Conservation (phyloP, 2,329 filamentous ascomycete species). For the Trichoderma arundinaceum region DNA sequence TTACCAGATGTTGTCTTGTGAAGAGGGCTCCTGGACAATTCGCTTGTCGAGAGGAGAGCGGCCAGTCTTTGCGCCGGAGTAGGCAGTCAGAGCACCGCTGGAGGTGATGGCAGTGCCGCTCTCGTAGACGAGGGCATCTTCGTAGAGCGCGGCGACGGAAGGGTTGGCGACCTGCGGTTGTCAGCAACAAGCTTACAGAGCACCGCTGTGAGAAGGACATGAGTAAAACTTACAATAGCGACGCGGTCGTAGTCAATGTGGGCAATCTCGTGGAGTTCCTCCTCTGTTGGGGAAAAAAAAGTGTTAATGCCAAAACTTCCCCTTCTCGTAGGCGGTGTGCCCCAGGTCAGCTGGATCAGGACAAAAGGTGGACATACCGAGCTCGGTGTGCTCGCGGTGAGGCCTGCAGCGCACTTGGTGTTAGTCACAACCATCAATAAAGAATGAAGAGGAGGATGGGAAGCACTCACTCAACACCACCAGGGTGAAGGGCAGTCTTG, state of each 20-base stretch:
- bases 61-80: slow-evolving; percentile 97
- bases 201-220: too few relatives aligned
- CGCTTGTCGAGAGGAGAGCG: slow-evolving; percentile 97
- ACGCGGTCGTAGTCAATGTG: slow-evolving; percentile 99
- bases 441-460: slow-evolving; percentile 29
- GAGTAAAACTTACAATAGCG: slow-evolving; percentile 75
- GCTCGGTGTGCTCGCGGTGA: slow-evolving; percentile 86
- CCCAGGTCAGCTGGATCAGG: slow-evolving; percentile 20
- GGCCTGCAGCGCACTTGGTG: slow-evolving; percentile 62
- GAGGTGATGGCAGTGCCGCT: slow-evolving; percentile 97
- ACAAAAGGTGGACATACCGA: slow-evolving; percentile 57
- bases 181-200: not conserved
- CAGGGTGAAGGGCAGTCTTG: slow-evolving; percentile 89
- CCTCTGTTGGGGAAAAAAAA: slow-evolving; percentile 56
- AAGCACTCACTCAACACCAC: slow-evolving; percentile 82
- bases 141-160: slow-evolving; percentile 93
- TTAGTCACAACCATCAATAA: slow-evolving; percentile 27
- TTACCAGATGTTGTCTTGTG: slow-evolving; percentile 88
- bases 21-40: slow-evolving; percentile 88
- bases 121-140: slow-evolving; percentile 98
- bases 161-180: slow-evolving; percentile 76
- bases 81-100: slow-evolving; percentile 91
- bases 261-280: slow-evolving; percentile 95
- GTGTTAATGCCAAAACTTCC: slow-evolving; percentile 4
- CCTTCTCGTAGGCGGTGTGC: slow-evolving; percentile 3